Percentiles rank a stretch among this genome's conserved stretches.
phyloP scores from a whole-genome alignment of 2,329 filamentous ascomycete species.

The Penicillium sp. region DNA sequence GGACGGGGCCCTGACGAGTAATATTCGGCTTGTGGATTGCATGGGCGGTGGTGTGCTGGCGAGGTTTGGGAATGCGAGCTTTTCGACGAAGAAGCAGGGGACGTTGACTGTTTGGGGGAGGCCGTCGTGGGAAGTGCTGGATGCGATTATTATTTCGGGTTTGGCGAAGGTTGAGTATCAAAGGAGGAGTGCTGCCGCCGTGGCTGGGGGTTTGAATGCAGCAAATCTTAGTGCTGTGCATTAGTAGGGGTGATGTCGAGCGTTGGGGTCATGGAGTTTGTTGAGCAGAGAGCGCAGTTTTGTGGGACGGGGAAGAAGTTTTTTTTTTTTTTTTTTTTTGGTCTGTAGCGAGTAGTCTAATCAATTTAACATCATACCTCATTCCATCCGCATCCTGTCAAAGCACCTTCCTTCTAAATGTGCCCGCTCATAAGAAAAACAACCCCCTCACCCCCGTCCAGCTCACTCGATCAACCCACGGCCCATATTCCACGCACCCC shows the following conservation, averaged over 20 bases:
- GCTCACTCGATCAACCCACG: background rate
- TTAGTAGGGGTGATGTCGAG: background rate
- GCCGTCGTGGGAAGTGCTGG: background rate
- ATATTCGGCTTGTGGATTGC: background rate
- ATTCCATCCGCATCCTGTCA: background rate
- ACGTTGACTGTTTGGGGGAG: background rate
- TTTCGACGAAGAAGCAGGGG: background rate
- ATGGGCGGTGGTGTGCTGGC: background rate
- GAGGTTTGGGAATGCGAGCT: background rate
- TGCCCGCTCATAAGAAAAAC: background rate
- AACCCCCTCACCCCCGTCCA: background rate
- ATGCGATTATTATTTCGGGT: background rate
- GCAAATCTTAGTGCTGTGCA: background rate
- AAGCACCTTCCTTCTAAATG: background rate
- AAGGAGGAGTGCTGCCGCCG: background rate
- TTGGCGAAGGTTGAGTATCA: background rate
- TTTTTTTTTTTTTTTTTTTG: too few relatives aligned
- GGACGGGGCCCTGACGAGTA: background rate
- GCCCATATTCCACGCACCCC: background rate
- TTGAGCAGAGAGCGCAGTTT: background rate
- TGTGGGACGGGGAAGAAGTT: too few relatives aligned
- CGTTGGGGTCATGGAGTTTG: too few relatives aligned
- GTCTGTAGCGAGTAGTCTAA: background rate
- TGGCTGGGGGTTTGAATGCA: background rate
- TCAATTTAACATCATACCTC: background rate